Percentiles rank a stretch among this genome's conserved stretches.
Evolutionary conservation across 345 rosid species (phyloP).

Genomic region (Carallia pectinifolia): DNA sequence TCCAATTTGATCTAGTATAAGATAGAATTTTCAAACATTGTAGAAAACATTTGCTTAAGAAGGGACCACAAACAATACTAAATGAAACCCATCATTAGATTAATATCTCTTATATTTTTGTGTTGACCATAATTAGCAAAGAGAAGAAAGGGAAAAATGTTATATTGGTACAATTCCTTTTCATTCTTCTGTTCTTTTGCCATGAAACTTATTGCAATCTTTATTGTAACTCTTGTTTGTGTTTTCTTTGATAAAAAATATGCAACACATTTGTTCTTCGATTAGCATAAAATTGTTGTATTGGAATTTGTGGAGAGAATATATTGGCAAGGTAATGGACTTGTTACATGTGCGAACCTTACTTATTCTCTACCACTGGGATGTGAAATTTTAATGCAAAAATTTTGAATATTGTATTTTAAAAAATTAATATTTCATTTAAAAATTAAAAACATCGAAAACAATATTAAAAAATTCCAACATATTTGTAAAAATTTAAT

Average conservation of each 20-base stretch:
- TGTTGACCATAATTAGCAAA: neutral
- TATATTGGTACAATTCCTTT: conserved; percentile 1
- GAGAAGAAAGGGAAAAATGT: neutral
- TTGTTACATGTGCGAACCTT: conserved; percentile 74
- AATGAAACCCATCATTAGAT: conserved; percentile 19
- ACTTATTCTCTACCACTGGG: conserved; percentile 81
- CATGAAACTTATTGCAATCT: too few species aligned
- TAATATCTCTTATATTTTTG: neutral
- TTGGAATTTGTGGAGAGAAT: conserved; percentile 35
- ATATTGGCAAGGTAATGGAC: conserved; percentile 51
- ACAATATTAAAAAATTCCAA: too few species aligned
- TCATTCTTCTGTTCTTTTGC: neutral
- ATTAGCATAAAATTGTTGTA: too few species aligned
- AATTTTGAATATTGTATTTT: too few species aligned
- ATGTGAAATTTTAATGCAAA: conserved; percentile 36
- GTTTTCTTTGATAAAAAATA: too few species aligned
- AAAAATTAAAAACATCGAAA: too few species aligned
- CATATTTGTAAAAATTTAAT: too few species aligned
- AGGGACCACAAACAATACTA: conserved; percentile 53
- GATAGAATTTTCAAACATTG: conserved; percentile 86
- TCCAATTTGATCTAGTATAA: conserved; percentile 79
- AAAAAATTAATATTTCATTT: too few species aligned
- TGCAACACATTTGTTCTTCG: too few species aligned
- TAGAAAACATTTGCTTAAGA: conserved; percentile 76
- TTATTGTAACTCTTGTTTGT: conserved; percentile 10